These are phyloP conservation scores for Alternaria gaisen DNA, from an alignment of 2,329 filamentous ascomycete species.

Conservation along the genomic window DNA sequence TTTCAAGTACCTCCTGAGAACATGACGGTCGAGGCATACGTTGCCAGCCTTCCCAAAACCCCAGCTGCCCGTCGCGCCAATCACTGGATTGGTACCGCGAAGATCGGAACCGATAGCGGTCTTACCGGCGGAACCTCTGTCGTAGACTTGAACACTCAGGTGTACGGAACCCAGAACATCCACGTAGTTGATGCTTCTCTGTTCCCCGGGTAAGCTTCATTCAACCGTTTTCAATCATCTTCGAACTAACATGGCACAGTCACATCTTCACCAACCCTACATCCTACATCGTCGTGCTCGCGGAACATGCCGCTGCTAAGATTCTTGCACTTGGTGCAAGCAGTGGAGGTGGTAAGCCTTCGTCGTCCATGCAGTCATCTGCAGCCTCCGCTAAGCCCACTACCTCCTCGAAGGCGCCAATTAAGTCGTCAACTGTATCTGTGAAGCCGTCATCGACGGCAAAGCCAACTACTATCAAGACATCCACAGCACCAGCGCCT, in stretches of 20 bases:
- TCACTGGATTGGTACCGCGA: conserved; percentile 65
- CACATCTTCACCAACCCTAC: conserved; percentile 51
- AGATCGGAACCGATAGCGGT: conserved; percentile 59
- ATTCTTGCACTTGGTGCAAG: conserved; percentile 40
- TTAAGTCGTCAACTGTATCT: neutral
- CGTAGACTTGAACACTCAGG: conserved; percentile 61
- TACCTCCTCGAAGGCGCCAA: conserved; percentile 8
- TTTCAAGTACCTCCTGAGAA: conserved; percentile 63
- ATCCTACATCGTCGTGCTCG: conserved; percentile 48
- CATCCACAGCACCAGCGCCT: neutral
- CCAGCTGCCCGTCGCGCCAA: conserved; percentile 53
- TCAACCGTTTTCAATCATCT: neutral
- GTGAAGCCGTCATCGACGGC: conserved; percentile 3
- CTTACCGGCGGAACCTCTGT: conserved; percentile 56
- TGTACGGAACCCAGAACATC: conserved; percentile 58
- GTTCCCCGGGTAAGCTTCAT: conserved; percentile 52
- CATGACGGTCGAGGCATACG: conserved; percentile 64
- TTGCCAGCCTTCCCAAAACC: conserved; percentile 57
- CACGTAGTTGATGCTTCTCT: conserved; percentile 59
- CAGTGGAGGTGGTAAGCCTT: conserved; percentile 13
- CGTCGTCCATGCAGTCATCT: conserved; percentile 10
- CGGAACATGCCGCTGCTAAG: conserved; percentile 51
- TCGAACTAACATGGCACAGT: conserved; percentile 29
- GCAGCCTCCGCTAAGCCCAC: conserved; percentile 14
- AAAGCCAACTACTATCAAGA: neutral